Evolutionary conservation across 2,329 filamentous ascomycete species (phyloP).

Genomic region (Ophiostoma novo-ulmi): DNA sequence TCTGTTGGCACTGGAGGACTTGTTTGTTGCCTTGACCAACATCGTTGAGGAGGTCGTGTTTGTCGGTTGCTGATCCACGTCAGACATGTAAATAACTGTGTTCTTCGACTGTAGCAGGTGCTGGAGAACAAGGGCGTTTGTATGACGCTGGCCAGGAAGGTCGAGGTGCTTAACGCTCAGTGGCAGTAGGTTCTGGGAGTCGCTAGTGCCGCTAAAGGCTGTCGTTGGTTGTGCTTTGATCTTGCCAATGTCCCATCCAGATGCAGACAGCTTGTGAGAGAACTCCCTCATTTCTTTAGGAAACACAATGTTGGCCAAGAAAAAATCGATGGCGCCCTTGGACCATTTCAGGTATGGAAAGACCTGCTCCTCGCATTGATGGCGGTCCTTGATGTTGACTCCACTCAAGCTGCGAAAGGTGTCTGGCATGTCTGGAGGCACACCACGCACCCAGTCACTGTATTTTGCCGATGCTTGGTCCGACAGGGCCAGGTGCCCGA

Average conservation of each 20-base stretch:
- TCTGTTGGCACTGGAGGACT: conserved; percentile 35
- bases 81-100: conserved; percentile 32
- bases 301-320: conserved; percentile 54
- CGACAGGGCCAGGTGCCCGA: conserved; percentile 45
- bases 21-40: no score
- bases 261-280: conserved; percentile 56
- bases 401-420: conserved; percentile 41
- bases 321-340: conserved; percentile 59
- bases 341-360: conserved; percentile 51
- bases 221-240: conserved; percentile 47
- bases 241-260: conserved; percentile 61
- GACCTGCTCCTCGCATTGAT: conserved; percentile 43
- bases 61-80: neutral
- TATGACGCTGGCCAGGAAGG: conserved; percentile 51
- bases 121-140: conserved; percentile 61
- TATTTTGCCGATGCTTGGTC: conserved; percentile 53
- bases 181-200: conserved; percentile 55
- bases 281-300: conserved; percentile 59
- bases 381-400: conserved; percentile 55
- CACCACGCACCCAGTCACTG: conserved; percentile 41
- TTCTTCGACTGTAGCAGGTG: conserved; percentile 55
- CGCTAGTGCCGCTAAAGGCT: conserved; percentile 67
- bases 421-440: conserved; percentile 32
- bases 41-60: neutral
- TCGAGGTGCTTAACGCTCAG: conserved; percentile 53